These are phyloP conservation scores for Neonectria punicea DNA, from an alignment of 2,329 filamentous ascomycete species.

Conservation along the genomic window DNA sequence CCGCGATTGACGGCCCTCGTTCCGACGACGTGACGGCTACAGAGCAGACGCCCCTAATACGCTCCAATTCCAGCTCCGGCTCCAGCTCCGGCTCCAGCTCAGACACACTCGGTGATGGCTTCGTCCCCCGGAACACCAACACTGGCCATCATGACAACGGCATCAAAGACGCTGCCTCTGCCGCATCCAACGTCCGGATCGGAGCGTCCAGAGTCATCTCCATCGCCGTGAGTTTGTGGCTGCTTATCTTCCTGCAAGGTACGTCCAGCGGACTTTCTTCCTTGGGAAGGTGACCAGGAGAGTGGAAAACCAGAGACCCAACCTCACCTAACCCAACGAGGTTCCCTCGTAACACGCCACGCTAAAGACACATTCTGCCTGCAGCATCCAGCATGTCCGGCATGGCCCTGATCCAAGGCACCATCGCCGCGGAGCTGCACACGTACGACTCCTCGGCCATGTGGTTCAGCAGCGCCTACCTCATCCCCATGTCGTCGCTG, in stretches of 20 bases:
- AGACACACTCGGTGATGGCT: not conserved
- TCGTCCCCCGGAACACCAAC: slow-evolving; percentile 6
- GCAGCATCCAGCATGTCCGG: slow-evolving; percentile 78
- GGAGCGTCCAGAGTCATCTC: slow-evolving; percentile 51
- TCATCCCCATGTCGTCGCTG: slow-evolving; percentile 70
- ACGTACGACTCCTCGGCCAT: slow-evolving; percentile 77
- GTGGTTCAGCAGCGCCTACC: slow-evolving; percentile 85
- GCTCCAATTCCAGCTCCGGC: slow-evolving; percentile 12
- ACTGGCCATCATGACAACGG: not conserved
- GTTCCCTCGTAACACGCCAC: not conserved
- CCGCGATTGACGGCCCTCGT: not conserved
- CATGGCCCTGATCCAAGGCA: slow-evolving; percentile 82
- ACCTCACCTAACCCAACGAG: not conserved
- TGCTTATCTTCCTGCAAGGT: slow-evolving; percentile 46
- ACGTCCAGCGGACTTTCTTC: not conserved
- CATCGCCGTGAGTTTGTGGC: slow-evolving; percentile 52
- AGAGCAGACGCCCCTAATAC: slow-evolving; percentile 39
- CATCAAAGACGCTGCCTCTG: slow-evolving; percentile 11
- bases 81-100: slow-evolving; percentile 21
- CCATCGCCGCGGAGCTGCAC: slow-evolving; percentile 78
- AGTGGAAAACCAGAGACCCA: not conserved
- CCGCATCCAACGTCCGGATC: slow-evolving; percentile 34
- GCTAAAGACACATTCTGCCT: not conserved
- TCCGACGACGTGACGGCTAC: slow-evolving; percentile 7
- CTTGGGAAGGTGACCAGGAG: not conserved